Percentiles rank a stretch among this genome's conserved stretches.
phyloP scores from a whole-genome alignment of 2,329 filamentous ascomycete genomes.

The Malbranchea cinnamomea region DNA sequence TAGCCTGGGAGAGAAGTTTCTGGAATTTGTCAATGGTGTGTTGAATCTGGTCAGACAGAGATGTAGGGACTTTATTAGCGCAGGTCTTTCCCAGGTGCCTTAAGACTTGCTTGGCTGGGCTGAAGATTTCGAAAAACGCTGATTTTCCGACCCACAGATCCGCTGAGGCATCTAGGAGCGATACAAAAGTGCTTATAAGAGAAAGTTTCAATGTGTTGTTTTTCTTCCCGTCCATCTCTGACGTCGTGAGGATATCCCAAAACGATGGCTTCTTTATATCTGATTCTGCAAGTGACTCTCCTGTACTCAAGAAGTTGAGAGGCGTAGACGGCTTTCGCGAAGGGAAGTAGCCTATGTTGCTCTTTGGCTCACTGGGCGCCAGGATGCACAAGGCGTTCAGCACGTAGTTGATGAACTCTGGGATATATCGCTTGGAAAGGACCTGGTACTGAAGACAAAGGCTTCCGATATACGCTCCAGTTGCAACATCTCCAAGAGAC shows the following conservation, averaged over 20 bases:
- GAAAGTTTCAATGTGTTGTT: slow-evolving; percentile 39
- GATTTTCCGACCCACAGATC: slow-evolving; percentile 59
- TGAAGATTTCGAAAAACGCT: slow-evolving; percentile 67
- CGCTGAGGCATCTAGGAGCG: slow-evolving; percentile 52
- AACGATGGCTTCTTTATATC: slow-evolving; percentile 42
- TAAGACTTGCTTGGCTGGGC: slow-evolving; percentile 44
- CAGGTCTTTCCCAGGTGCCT: slow-evolving; percentile 45
- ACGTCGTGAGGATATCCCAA: slow-evolving; percentile 35
- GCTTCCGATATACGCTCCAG: slow-evolving; percentile 64
- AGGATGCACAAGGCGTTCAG: slow-evolving; percentile 58
- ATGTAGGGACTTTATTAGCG: slow-evolving; percentile 35
- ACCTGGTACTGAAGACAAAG: slow-evolving; percentile 70
- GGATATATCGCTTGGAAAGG: slow-evolving; percentile 73
- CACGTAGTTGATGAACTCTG: slow-evolving; percentile 71
- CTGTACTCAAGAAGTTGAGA: slow-evolving; percentile 32
- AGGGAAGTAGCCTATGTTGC: slow-evolving; percentile 43
- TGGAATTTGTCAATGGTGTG: slow-evolving; percentile 21
- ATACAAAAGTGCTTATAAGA: slow-evolving; percentile 46
- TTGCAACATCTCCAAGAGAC: slow-evolving; percentile 49
- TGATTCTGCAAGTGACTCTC: slow-evolving; percentile 18
- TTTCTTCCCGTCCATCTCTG: slow-evolving; percentile 12
- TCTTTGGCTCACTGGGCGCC: slow-evolving; percentile 38
- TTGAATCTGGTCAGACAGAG: slow-evolving; percentile 17
- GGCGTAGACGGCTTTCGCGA: slow-evolving; percentile 40
- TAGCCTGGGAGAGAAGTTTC: slow-evolving; percentile 41